Conservation (phyloP, 139 green algal genomes). For the Yamagishiella unicocca region DNA sequence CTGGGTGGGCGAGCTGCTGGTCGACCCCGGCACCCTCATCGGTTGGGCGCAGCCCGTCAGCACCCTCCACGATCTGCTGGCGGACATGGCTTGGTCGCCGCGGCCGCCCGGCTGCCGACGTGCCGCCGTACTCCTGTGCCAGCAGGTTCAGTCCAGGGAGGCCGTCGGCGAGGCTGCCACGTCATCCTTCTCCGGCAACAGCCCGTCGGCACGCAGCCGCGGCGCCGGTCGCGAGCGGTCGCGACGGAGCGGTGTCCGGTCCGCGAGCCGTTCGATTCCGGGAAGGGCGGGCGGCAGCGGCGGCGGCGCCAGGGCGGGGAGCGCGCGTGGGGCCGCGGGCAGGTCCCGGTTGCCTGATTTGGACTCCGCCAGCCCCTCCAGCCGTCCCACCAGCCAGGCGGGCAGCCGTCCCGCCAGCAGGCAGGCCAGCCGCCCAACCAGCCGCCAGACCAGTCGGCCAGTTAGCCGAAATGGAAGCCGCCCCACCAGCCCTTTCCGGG, state of each 20-base stretch:
- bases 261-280: no score
- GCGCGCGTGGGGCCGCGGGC: background rate
- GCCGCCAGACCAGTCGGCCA: background rate
- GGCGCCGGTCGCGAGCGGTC: no score
- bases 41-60: conserved; percentile 16
- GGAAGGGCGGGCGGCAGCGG: background rate
- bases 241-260: no score
- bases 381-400: no score
- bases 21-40: background rate
- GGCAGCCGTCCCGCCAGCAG: background rate
- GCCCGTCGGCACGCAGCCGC: background rate
- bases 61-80: background rate
- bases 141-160: background rate
- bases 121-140: conserved; percentile 20
- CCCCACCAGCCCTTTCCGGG: background rate
- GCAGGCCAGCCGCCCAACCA: background rate
- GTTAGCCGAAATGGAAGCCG: background rate
- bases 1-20: background rate
- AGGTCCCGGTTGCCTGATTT: background rate
- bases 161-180: background rate
- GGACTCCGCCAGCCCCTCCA: no score
- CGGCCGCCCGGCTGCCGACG: background rate
- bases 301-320: background rate
- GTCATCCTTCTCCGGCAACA: background rate
- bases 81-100: background rate